Evolutionary conservation across 2,329 filamentous ascomycete species (phyloP), one percentile per base, ranked within the genome.

Genomic region (Pseudogymnoascus sp.): DNA sequence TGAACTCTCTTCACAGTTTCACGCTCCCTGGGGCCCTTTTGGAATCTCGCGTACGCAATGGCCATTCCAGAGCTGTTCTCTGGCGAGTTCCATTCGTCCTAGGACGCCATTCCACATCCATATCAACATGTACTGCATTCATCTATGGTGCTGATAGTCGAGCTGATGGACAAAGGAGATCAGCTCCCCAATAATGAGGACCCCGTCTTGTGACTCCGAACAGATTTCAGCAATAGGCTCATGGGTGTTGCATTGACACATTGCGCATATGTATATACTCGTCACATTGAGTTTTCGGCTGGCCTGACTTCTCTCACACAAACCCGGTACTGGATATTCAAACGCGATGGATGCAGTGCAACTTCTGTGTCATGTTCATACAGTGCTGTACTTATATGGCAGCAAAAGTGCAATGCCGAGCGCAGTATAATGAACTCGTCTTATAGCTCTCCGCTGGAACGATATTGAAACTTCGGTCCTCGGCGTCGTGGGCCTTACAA

Each of bases 201-300:
- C 10, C 8, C 9, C n/a, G 48, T 33, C 48, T 55, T 55, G 48
- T 55, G 48, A 35, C 21, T 33, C 29, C 29, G n/a, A 31, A 29
- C 29, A 55, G 29, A 55, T 9, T 9, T 18, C 15, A 33, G 10
- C 7, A n/a, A 35, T 27, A 55, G 48, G 48, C 21, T 13, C 48
- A 55, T 55, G 29, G 29, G 29, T 31, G 29, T 13, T 55, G 48
- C 48, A 9, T 55, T 55, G 48, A 55, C 29, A 55, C 29, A 55
- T 55, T 55, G 48, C 48, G 48, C 48, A 55, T 55, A 55, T 52
- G 45, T 55, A 55, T 55, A 29, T 12, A n/a, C 48, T 33, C 29
- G 48, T 55, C 48, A 55, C 27, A 35, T 12, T 13, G 29, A 21
- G 29, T 15, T 29, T 55, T 33, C 29, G 48, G 48, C 9, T 33